Evolutionary conservation across 257 asterid genomes (phyloP), one percentile per base, ranked within the genome.

Genomic region (Paulownia fortunei): DNA sequence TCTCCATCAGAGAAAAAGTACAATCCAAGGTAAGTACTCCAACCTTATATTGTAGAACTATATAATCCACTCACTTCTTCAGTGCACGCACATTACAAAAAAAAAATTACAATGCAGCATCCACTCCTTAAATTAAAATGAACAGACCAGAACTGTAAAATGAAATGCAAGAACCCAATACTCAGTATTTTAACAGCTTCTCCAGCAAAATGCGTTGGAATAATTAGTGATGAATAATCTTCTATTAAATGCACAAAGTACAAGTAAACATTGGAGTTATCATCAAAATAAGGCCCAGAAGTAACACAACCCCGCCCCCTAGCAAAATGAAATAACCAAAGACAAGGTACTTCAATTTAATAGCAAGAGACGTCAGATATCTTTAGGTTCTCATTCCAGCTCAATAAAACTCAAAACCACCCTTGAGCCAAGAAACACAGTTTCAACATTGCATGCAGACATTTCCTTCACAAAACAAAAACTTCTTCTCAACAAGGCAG

Each of bases 361-460:
- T 16, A 15, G 73, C 63, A 78, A 77, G 26, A 30, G 4, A 56
- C 26, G 52, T 24, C 68, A 54, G 47, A 27, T 11, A 54, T 15
- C 41, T 56, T 32, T 32, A 76, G 44, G 39, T 32, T 54, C 68
- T 10, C 76, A 32, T 56, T 65, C 77, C 73, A 76, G 76, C 72
- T 44, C 70, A 73, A 44, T 18, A 59, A 36, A 42, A 32, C 60
- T 39, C 80, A 79, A 71, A 69, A 72, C 46, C 6, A 7, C n/a
- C 69, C 32, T 67, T 16, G 26, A 73, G 70, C 65, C 26, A 13
- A 19, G 61, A 56, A 42, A 19, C 70, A 36, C 10, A n/a, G 71
- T 26, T 65, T 68, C 56, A 58, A 77, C 86, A 80, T 52, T 82
- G 84, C 87, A 85, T 85, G 89, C 89, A 85, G 71, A 51, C 80